phyloP scores from a whole-genome alignment of 352 stramenopile species.

The Pythium diclinum region DNA sequence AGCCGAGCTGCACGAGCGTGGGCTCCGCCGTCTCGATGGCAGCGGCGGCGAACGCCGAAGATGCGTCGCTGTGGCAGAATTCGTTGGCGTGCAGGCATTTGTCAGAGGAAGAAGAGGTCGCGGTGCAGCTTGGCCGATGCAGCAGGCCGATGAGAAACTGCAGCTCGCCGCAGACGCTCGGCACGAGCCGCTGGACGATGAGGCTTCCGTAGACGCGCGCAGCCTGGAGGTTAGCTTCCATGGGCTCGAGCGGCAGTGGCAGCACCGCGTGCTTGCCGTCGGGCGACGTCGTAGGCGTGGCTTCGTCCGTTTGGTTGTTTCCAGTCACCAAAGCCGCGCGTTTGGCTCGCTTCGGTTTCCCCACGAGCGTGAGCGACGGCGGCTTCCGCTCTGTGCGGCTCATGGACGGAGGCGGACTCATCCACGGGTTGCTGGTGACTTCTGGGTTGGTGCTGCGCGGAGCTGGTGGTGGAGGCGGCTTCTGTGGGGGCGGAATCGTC shows the following conservation, averaged over 20 bases:
- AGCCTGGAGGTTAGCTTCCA: constrained; percentile 34
- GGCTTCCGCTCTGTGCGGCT: background rate
- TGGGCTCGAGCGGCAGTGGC: constrained; percentile 2
- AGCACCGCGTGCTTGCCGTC: background rate
- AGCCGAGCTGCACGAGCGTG: constrained; percentile 31
- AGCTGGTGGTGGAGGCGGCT: background rate
- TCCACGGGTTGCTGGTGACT: constrained; percentile 10
- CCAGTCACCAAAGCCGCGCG: background rate
- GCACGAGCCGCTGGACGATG: constrained; percentile 43
- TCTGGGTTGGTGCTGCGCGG: background rate
- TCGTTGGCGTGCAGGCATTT: constrained; percentile 27
- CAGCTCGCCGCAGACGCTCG: constrained; percentile 43
- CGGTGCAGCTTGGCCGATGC: constrained; percentile 13
- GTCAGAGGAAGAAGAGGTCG: background rate
- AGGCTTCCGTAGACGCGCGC: constrained; percentile 54
- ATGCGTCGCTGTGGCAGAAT: constrained; percentile 44
- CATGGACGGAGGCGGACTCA: constrained; percentile 5
- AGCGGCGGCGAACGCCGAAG: constrained; percentile 36
- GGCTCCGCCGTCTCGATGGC: constrained; percentile 39
- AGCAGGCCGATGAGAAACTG: constrained; percentile 26
- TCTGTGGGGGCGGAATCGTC: background rate
- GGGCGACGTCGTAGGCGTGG: background rate
- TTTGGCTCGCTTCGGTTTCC: constrained; percentile 7
- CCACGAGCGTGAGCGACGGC: background rate
- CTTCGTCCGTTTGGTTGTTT: constrained; percentile 1